These are phyloP conservation scores for Fraxinus greggii DNA, from an alignment of 305 asterid genomes.

Conservation along the genomic window DNA sequence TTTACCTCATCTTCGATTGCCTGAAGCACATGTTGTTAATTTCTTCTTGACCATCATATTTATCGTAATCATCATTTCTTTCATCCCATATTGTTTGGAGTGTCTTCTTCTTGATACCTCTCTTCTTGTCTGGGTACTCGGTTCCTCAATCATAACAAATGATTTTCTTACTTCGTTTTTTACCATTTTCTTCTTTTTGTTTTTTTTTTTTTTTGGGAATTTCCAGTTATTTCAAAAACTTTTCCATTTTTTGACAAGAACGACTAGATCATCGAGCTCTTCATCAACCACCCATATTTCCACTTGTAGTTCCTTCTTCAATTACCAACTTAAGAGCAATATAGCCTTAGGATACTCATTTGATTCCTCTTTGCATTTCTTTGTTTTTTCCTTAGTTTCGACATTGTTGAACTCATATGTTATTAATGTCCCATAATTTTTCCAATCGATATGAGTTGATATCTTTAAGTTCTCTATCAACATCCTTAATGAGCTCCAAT, in stretches of 20 bases:
- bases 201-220: too few species aligned
- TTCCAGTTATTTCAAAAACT: not conserved
- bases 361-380: not conserved
- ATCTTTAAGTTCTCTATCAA: not conserved
- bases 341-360: not conserved
- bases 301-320: not conserved
- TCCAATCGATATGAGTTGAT: not conserved
- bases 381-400: not conserved
- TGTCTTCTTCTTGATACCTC: too few species aligned
- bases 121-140: not conserved
- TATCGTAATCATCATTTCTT: not conserved
- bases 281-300: not conserved
- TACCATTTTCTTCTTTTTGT: not conserved
- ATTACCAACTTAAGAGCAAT: not conserved
- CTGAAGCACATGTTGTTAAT: too few species aligned
- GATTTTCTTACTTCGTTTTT: not conserved
- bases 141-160: too few species aligned
- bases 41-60: not conserved
- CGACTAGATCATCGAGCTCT: not conserved
- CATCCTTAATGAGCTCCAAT: not conserved
- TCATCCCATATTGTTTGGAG: too few species aligned
- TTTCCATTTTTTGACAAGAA: not conserved
- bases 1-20: not conserved
- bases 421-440: not conserved
- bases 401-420: not conserved